Conservation (phyloP, 2,329 filamentous ascomycete species). For the Ceratocystiopsis sp. region DNA sequence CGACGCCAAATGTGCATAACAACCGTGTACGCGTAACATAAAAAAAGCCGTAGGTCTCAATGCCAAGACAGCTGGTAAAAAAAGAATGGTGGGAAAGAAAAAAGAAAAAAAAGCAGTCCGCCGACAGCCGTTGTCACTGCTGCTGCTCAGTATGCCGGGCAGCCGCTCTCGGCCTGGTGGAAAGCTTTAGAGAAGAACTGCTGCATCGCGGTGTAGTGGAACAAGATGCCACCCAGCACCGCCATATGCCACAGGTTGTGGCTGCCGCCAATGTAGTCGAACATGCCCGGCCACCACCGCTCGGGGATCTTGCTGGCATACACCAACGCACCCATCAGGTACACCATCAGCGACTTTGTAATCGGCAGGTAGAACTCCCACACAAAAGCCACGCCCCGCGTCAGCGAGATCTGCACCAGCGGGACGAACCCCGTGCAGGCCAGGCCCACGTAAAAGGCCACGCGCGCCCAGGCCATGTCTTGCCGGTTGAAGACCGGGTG, state of each 20-base stretch:
- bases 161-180: slow-evolving; percentile 44
- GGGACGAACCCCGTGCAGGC: slow-evolving; percentile 80
- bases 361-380: slow-evolving; percentile 79
- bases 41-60: neutral
- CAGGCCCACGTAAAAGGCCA: slow-evolving; percentile 79
- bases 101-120: neutral
- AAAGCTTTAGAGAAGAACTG: slow-evolving; percentile 76
- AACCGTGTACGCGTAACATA: too few relatives aligned
- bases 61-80: neutral
- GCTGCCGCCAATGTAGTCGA: slow-evolving; percentile 88
- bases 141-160: slow-evolving; percentile 31
- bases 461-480: slow-evolving; percentile 86
- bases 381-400: slow-evolving; percentile 66
- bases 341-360: slow-evolving; percentile 70
- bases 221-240: slow-evolving; percentile 87
- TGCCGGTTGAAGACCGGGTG: slow-evolving; percentile 83
- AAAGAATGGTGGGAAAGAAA: neutral
- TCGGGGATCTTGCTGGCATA: slow-evolving; percentile 91
- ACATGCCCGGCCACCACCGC: slow-evolving; percentile 79
- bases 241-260: slow-evolving; percentile 98
- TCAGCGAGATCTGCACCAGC: slow-evolving; percentile 63
- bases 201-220: slow-evolving; percentile 94
- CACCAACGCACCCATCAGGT: slow-evolving; percentile 66
- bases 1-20: too few relatives aligned
- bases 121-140: neutral